A percentile compares a stretch with the other conserved stretches of the same genome.
phyloP scores from a whole-genome alignment of 2,329 filamentous ascomycete species.

The Venturiaceae sp. region DNA sequence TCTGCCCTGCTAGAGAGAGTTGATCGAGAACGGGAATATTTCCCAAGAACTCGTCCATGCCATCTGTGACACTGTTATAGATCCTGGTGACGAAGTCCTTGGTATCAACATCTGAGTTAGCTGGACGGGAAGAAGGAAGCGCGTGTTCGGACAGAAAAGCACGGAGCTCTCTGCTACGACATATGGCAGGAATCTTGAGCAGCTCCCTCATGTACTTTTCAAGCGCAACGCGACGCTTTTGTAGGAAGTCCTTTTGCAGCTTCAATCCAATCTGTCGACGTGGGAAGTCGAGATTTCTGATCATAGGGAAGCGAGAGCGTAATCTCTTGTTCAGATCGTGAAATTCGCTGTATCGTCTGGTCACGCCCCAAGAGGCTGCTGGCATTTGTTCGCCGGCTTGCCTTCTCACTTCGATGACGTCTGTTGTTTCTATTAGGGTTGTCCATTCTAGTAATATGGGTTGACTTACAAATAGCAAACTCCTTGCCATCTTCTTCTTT shows the following conservation, averaged over 20 bases:
- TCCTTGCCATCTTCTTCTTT: constrained; percentile 88
- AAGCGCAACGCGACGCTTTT: constrained; percentile 74
- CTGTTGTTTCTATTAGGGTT: constrained; percentile 22
- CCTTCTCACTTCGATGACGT: constrained; percentile 83
- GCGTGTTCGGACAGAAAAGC: constrained; percentile 85
- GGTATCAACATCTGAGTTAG: constrained; percentile 47
- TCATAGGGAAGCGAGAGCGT: constrained; percentile 73
- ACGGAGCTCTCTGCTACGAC: constrained; percentile 82
- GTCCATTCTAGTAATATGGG: background rate
- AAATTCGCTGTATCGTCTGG: constrained; percentile 93
- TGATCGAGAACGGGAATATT: constrained; percentile 95
- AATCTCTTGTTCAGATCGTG: constrained; percentile 89
- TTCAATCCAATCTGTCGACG: constrained; percentile 91
- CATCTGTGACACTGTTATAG: constrained; percentile 94
- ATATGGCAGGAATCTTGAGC: constrained; percentile 81
- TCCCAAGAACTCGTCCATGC: constrained; percentile 95
- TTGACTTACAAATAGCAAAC: constrained; percentile 64
- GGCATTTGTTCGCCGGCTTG: constrained; percentile 85
- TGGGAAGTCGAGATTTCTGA: constrained; percentile 85
- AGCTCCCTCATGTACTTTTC: constrained; percentile 76
- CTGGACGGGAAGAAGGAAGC: constrained; percentile 41
- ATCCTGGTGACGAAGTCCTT: constrained; percentile 84
- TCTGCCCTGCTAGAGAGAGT: constrained; percentile 84
- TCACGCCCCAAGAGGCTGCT: constrained; percentile 87
- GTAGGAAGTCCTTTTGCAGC: constrained; percentile 87